Conservation (phyloP, 257 asterid genomes). For the Solanum acaule region DNA sequence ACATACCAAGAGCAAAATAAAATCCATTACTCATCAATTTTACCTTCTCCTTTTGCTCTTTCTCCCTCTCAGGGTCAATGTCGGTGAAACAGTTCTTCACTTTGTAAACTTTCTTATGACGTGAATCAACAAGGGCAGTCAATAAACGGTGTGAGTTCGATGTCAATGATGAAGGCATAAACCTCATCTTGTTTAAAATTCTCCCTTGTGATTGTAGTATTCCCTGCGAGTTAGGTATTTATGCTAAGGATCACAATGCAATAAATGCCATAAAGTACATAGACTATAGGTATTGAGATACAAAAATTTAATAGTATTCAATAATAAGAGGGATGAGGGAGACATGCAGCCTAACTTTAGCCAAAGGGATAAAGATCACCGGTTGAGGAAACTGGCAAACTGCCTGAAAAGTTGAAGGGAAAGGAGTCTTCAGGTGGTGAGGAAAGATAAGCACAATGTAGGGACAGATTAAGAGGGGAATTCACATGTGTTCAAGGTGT, state of each 20-base stretch:
- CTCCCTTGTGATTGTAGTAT: slow-evolving; percentile 97
- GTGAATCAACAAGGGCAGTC: slow-evolving; percentile 97
- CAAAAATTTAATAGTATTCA: not conserved
- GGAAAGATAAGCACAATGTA: not conserved
- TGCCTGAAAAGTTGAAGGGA: not conserved
- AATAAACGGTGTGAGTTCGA: slow-evolving; percentile 88
- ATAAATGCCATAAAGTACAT: not conserved
- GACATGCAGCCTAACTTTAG: not conserved
- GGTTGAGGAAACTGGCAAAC: not conserved
- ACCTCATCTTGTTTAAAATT: slow-evolving; percentile 78
- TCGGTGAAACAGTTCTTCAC: slow-evolving; percentile 96
- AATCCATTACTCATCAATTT: not conserved
- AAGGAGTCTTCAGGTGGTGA: not conserved
- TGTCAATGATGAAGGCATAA: slow-evolving; percentile 93
- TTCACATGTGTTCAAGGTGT: not conserved
- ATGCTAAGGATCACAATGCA: not conserved
- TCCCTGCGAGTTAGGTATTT: slow-evolving; percentile 41
- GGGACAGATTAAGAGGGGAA: not conserved
- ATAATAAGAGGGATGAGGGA: not conserved
- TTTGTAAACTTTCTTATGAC: slow-evolving; percentile 86
- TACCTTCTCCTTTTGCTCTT: slow-evolving; percentile 94
- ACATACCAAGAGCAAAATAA: not conserved
- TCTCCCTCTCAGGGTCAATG: slow-evolving; percentile 98
- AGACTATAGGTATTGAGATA: not conserved
- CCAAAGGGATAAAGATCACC: not conserved